Conservation (phyloP, 345 rosid genomes). For the Salix koriyanagi region DNA sequence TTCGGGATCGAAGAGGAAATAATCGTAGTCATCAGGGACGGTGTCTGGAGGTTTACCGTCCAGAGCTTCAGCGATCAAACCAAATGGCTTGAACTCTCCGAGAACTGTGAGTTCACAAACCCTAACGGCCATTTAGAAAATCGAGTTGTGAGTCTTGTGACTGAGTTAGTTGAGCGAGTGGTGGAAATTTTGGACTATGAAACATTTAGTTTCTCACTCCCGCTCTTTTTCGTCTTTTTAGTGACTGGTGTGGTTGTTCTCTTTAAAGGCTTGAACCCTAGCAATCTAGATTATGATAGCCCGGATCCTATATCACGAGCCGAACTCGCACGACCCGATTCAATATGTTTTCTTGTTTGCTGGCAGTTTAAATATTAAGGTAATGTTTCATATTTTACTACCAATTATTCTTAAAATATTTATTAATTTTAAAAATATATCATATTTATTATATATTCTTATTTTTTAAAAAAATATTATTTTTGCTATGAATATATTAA, state of each 20-base stretch:
- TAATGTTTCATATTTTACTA: no score
- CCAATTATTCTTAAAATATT: no score
- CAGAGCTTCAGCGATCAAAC: slow-evolving; percentile 76
- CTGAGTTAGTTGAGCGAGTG: slow-evolving; percentile 2
- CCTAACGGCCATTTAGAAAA: slow-evolving; percentile 48
- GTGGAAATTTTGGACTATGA: not conserved
- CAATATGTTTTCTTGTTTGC: no score
- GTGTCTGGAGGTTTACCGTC: slow-evolving; percentile 52
- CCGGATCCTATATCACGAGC: not conserved
- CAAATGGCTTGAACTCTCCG: slow-evolving; percentile 94
- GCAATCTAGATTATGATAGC: not conserved
- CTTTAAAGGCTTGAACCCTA: not conserved
- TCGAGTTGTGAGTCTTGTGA: not conserved
- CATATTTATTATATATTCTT: no score
- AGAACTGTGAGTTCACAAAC: slow-evolving; percentile 67
- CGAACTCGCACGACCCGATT: not conserved
- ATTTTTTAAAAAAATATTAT: no score
- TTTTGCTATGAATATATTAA: no score
- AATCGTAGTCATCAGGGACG: slow-evolving; percentile 52
- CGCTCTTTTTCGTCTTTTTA: slow-evolving; percentile 13
- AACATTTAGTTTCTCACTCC: not conserved
- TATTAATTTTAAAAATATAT: no score
- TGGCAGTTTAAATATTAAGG: no score
- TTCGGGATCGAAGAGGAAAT: slow-evolving; percentile 69
- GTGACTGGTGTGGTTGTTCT: not conserved